phyloP scores from a whole-genome alignment of 2,329 filamentous ascomycete genomes.

The Paraconiothyrium brasiliense region DNA sequence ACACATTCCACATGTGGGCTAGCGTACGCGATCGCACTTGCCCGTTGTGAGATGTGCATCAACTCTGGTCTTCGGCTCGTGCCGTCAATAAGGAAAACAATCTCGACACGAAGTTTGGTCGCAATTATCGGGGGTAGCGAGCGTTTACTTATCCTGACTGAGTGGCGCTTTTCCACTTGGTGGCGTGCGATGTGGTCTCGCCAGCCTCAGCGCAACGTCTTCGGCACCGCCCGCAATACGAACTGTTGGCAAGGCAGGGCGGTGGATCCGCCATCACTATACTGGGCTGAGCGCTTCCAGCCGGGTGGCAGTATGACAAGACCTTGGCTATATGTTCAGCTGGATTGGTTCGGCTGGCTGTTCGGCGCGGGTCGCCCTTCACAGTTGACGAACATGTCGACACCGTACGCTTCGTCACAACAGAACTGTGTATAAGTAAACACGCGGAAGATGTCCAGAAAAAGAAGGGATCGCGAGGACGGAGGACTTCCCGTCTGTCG shows the following conservation, averaged over 20 bases:
- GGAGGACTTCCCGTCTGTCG: background rate
- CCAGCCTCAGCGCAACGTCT: background rate
- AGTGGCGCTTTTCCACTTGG: no score
- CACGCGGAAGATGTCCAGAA: background rate
- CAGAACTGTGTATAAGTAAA: background rate
- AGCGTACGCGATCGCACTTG: constrained; percentile 6
- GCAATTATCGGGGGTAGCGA: background rate
- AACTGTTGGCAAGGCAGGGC: background rate
- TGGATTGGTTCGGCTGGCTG: background rate
- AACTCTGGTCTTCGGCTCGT: background rate
- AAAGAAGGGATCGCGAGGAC: background rate
- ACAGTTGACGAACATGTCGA: background rate
- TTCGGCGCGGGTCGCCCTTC: background rate
- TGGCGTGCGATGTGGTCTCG: background rate
- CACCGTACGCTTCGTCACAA: background rate
- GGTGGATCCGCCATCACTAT: background rate
- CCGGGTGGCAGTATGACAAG: background rate
- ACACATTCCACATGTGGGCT: background rate
- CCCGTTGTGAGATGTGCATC: background rate
- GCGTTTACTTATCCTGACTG: background rate
- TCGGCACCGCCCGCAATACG: constrained; percentile 5
- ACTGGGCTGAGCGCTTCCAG: background rate
- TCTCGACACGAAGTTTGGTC: background rate
- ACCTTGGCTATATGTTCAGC: constrained; percentile 1
- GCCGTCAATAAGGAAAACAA: background rate